phyloP scores from a whole-genome alignment of 176 grass and related monocot genomes.

The Bolboschoenus planiculmis region DNA sequence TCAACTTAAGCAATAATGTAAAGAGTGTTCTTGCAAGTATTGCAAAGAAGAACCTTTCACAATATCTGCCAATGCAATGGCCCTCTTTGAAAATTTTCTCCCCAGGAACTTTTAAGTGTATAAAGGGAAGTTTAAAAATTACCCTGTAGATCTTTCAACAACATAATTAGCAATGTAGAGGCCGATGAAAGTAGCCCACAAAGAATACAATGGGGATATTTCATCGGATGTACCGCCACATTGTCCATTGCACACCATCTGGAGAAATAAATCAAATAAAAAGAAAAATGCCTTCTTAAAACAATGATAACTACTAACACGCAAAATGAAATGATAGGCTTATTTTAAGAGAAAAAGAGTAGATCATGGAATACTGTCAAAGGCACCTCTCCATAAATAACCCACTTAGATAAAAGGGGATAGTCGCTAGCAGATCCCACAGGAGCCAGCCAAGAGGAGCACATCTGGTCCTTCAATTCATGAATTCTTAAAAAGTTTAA shows the following conservation, averaged over 20 bases:
- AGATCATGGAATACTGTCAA: not conserved
- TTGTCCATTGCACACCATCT: slow-evolving; percentile 94
- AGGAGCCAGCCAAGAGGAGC: slow-evolving; percentile 90
- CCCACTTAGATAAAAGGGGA: slow-evolving; percentile 85
- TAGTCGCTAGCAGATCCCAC: slow-evolving; percentile 91
- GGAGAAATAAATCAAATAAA: slow-evolving; percentile 29
- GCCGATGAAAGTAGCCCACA: slow-evolving; percentile 88
- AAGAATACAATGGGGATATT: slow-evolving; percentile 90
- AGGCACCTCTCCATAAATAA: slow-evolving; percentile 86
- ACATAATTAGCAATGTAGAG: slow-evolving; percentile 95
- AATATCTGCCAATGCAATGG: not conserved
- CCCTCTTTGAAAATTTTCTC: not conserved
- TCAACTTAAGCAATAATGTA: not conserved
- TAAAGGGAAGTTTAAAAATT: slow-evolving; percentile 14
- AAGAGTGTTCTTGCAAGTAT: not conserved
- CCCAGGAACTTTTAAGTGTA: not conserved
- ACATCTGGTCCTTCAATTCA: slow-evolving; percentile 88
- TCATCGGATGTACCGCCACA: slow-evolving; percentile 82
- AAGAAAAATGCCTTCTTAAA: not conserved
- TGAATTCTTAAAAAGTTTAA: slow-evolving; percentile 77
- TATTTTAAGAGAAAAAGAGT: not conserved
- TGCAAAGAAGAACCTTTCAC: not conserved
- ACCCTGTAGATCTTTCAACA: slow-evolving; percentile 93
- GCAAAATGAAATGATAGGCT: not conserved
- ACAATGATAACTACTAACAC: not conserved